phyloP scores from a whole-genome alignment of 129 eudicot genomes.

The Pulicaria dysenterica region DNA sequence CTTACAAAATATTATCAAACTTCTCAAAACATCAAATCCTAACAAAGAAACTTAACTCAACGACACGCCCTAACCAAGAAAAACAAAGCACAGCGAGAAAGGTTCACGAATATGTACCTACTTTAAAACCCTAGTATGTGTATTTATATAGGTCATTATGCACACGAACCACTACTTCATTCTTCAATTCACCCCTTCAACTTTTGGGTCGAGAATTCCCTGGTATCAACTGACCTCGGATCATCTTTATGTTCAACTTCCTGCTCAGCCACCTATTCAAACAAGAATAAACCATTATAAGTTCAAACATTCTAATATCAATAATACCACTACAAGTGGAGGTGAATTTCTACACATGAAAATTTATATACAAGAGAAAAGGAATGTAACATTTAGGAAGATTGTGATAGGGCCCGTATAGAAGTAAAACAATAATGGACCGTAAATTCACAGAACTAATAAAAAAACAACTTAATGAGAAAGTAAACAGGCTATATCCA shows the following conservation, averaged over 20 bases:
- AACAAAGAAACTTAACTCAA: slow-evolving; percentile 6
- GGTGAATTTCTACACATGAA: background rate
- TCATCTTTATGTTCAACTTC: slow-evolving; percentile 37
- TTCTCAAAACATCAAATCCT: slow-evolving; percentile 24
- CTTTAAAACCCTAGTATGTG: slow-evolving; percentile 21
- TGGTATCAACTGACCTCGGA: slow-evolving; percentile 28
- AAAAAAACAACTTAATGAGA: background rate
- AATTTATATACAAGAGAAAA: background rate
- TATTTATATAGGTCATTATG: slow-evolving; percentile 15
- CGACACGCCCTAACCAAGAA: slow-evolving; percentile 22
- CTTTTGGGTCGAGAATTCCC: slow-evolving; percentile 28
- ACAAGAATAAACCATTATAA: background rate
- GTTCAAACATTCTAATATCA: background rate
- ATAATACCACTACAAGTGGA: background rate
- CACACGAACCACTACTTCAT: slow-evolving; percentile 30
- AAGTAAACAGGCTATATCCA: too few relatives aligned
- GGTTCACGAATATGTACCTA: slow-evolving; percentile 28
- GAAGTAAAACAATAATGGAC: too few relatives aligned
- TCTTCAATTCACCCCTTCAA: slow-evolving; percentile 41
- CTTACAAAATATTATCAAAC: slow-evolving; percentile 30
- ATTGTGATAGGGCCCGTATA: too few relatives aligned
- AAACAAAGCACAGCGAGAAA: background rate
- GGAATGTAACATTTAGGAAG: background rate
- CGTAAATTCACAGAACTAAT: too few relatives aligned
- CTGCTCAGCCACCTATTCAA: slow-evolving; percentile 30